Percentiles rank a stretch among this genome's conserved stretches.
Conservation (phyloP, 768 basidiomycete species). For the Tulasnella sp. region DNA sequence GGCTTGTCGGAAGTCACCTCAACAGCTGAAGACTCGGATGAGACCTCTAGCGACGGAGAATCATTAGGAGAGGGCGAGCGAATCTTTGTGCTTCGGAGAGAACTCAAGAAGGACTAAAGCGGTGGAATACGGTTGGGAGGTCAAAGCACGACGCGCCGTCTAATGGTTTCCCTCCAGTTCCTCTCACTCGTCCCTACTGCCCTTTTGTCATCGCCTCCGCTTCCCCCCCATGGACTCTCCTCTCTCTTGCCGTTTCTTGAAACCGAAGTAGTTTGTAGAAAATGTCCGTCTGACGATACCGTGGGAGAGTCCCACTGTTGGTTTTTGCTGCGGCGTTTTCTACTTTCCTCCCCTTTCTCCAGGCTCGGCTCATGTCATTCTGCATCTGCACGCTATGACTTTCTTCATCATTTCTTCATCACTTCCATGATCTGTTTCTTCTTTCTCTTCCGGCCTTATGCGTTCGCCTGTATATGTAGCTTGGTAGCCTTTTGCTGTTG, state of each 20-base stretch:
- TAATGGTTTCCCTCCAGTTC: neutral
- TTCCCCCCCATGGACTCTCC: neutral
- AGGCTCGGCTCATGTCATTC: slow-evolving; percentile 23
- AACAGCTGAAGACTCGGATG: slow-evolving; percentile 40
- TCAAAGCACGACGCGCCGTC: slow-evolving; percentile 4
- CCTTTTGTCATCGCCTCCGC: neutral
- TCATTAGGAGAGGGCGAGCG: slow-evolving; percentile 45
- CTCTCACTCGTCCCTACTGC: neutral
- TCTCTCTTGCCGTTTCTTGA: slow-evolving; percentile 12
- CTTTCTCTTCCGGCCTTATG: slow-evolving; percentile 12
- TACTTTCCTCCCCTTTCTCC: slow-evolving; percentile 24
- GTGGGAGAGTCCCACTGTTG: neutral
- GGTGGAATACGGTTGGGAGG: neutral
- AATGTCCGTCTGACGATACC: neutral
- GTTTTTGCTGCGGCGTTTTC: neutral
- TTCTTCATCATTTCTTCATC: slow-evolving; percentile 10
- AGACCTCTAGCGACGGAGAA: slow-evolving; percentile 14
- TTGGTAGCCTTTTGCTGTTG: neutral
- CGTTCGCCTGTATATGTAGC: slow-evolving; percentile 7
- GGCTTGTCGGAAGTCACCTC: slow-evolving; percentile 62
- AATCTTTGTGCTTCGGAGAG: slow-evolving; percentile 68
- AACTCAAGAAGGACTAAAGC: slow-evolving; percentile 74
- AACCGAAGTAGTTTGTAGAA: slow-evolving; percentile 10
- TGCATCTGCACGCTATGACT: slow-evolving; percentile 6
- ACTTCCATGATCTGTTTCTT: slow-evolving; percentile 1